Evolutionary conservation across 208 protist genomes (phyloP), one percentile per base, ranked within the genome.

Genomic region (Leishmania arabica): DNA sequence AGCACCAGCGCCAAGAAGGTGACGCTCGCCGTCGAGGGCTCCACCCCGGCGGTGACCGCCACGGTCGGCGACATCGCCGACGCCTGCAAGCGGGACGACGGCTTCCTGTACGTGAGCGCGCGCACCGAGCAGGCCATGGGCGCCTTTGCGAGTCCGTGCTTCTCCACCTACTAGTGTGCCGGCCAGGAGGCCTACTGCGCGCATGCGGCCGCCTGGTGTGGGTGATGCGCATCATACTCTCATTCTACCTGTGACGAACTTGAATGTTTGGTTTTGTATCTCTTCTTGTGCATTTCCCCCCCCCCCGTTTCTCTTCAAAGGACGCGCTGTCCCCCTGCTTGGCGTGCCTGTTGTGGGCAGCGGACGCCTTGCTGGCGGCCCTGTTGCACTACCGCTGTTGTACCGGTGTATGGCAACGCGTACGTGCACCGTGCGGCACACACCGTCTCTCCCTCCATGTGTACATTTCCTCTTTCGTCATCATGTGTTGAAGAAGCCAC

Each of bases 21-120:
- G 64, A 71, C 83, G 62, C 70, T 86, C 72, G 49, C 68, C 83
- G 58, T 86, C 65, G 56, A 79, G 78, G 83, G 79, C 72, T 82
- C 77, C 78, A 76, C 77, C 21, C 83, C 83, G 9, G 83, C 78
- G 49, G 45, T 70, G 19, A 80, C 40, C 51, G 47, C 70, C 40
- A 74, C 77, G 34, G 27, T 84, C 54, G 56, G 75, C 71, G 76
- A 79, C 70, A 54, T 84, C 66, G 75, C 68, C 68, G 75, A 72
- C 68, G 68, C 68, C 68, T 72, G 68, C 42, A 72, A 72, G 68
- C 34, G 40, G 5, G 68, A 11, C 58, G 81, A 84, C 62, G 76
- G 76, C 75, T 84, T 73, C 75, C 81, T 84, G 19, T 71, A 81
- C 72, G 72, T 85, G 31, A 37, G 51, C 31, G 78, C 75, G 60